phyloP scores from a whole-genome alignment of 1,284 basidiomycete species.

The Trametes sp. region DNA sequence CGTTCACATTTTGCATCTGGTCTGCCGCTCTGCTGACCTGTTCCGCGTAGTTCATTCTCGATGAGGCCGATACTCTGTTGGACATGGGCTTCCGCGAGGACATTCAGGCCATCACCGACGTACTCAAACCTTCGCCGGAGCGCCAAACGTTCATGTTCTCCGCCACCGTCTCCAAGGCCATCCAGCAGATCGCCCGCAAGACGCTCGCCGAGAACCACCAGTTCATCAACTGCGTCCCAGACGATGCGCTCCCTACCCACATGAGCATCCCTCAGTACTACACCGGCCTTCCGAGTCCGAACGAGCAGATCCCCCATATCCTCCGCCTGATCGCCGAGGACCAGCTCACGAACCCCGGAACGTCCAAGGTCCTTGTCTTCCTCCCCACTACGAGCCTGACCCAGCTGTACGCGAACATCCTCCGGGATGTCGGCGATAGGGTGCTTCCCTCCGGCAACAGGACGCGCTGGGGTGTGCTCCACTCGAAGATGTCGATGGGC shows the following conservation, averaged over 20 bases:
- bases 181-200: constrained; percentile 66
- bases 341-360: constrained; percentile 77
- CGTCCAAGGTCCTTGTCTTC: constrained; percentile 89
- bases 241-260: constrained; percentile 67
- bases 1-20: constrained; percentile 34
- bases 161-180: constrained; percentile 78
- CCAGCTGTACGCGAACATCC: constrained; percentile 73
- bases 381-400: constrained; percentile 91
- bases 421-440: constrained; percentile 57
- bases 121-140: constrained; percentile 70
- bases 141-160: constrained; percentile 96
- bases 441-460: constrained; percentile 56
- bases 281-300: constrained; percentile 74
- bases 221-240: constrained; percentile 70
- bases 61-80: constrained; percentile 95
- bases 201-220: constrained; percentile 61
- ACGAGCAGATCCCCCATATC: constrained; percentile 82
- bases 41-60: constrained; percentile 77
- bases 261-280: constrained; percentile 87
- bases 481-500: constrained; percentile 80
- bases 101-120: constrained; percentile 77
- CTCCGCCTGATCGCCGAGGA: constrained; percentile 89
- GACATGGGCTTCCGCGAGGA: constrained; percentile 97
- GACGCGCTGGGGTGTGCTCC: constrained; percentile 83
- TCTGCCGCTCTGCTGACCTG: constrained; percentile 4